phyloP scores from a whole-genome alignment of 257 asterid species.

The Verbascum thapsus region DNA sequence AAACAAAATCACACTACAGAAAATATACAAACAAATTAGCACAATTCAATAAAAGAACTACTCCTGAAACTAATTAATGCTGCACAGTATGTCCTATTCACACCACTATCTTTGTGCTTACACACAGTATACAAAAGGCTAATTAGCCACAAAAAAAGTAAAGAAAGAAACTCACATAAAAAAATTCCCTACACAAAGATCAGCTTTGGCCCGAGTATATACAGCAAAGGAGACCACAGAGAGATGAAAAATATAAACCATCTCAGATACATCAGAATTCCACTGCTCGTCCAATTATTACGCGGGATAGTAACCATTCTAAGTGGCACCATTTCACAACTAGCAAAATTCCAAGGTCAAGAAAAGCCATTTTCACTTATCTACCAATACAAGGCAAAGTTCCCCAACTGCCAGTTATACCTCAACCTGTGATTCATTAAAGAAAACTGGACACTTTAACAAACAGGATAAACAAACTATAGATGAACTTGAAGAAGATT shows the following conservation, averaged over 20 bases:
- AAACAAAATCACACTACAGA: neutral
- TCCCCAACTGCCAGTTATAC: constrained; percentile 40
- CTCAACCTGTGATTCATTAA: constrained; percentile 36
- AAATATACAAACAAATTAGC: constrained; percentile 18
- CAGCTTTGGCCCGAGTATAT: constrained; percentile 36
- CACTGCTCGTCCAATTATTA: constrained; percentile 21
- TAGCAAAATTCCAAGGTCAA: constrained; percentile 33
- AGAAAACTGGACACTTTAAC: constrained; percentile 2
- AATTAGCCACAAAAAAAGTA: constrained; percentile 26
- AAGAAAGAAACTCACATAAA: neutral
- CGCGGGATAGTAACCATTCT: neutral
- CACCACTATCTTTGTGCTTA: constrained; percentile 45
- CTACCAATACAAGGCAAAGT: constrained; percentile 36
- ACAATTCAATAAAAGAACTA: constrained; percentile 18
- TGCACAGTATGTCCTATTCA: constrained; percentile 34
- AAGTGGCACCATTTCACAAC: constrained; percentile 23
- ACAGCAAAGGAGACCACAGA: constrained; percentile 32
- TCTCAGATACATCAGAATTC: constrained; percentile 30
- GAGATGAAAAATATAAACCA: constrained; percentile 35
- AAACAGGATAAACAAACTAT: constrained; percentile 1
- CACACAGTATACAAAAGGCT: constrained; percentile 44
- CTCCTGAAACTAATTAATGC: constrained; percentile 35
- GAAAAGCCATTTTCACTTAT: constrained; percentile 35
- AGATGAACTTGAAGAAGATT: neutral
- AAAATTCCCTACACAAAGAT: constrained; percentile 15